Base-by-base conservation (phyloP, 352 stramenopile species). In the Phytophthora lateralis region DNA sequence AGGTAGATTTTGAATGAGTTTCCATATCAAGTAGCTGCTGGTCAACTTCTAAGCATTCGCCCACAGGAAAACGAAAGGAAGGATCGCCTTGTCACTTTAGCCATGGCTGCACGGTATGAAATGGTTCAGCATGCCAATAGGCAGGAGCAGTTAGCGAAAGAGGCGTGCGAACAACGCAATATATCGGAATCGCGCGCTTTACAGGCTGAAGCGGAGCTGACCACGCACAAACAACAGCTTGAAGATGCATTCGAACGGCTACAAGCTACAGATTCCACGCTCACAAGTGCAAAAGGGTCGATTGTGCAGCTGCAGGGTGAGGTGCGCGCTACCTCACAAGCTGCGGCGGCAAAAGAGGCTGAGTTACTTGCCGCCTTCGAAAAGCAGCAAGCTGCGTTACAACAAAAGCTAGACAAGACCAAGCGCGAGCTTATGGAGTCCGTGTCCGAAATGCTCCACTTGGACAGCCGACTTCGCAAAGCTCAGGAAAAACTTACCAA, bases 101-200 rank as follows among this genome's bases (percentile, higher is more conserved):
- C 85, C 2, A 95, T 95, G 85, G 84, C 72, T 43, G 85, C 85
- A 21, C 76, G 85, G 11, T 78, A 90, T 67, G 80, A 90, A 60
- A 90, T 89, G 71, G 68, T 82, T 15, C 70, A 81, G 29, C 54
- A 58, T 20, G 80, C 78, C 11, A 90, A 84, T 11, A 63, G 66
- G n/a, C 68, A 73, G 45, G 76, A 90, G 18, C 15, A 60, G 20
- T 39, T 71, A 10, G 69, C 76, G 9, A 76, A 72, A 14, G 63
- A 64, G 32, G 63, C 80, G 0, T 60, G 67, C 3, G 61, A 66
- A 8, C 57, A 78, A n/a, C 62, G 68, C 2, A 27, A 66, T 5
- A 41, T 34, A 1, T 37, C 72, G 6, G 59, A 76, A 42, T 20
- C 34, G 9, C 73, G 70, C 11, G 56, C 72, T 0, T 63, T 69